A percentile compares a stretch with the other conserved stretches of the same genome.
phyloP scores from a whole-genome alignment of 805 yeast genomes.

The Lachancea cidri region DNA sequence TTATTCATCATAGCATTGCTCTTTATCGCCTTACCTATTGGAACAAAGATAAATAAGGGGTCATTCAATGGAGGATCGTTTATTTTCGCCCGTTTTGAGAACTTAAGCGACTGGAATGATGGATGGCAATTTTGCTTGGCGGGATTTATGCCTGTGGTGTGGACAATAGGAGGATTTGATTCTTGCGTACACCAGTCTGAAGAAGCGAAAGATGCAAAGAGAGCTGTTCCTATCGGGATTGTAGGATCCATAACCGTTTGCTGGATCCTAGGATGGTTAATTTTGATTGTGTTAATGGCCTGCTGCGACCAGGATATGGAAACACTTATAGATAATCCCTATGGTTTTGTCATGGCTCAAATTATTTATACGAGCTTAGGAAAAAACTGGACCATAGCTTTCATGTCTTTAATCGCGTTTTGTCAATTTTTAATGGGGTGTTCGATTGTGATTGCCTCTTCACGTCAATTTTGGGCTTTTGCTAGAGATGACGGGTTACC shows the following conservation, averaged over 20 bases:
- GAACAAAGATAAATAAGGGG: slow-evolving; percentile 31
- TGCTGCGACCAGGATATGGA: slow-evolving; percentile 43
- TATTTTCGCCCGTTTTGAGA: slow-evolving; percentile 49
- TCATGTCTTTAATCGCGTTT: slow-evolving; percentile 51
- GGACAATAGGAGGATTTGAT: slow-evolving; percentile 74
- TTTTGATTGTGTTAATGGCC: slow-evolving; percentile 49
- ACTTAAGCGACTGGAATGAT: slow-evolving; percentile 47
- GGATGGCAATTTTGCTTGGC: slow-evolving; percentile 51
- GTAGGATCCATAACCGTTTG: slow-evolving; percentile 50
- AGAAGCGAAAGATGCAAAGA: slow-evolving; percentile 58
- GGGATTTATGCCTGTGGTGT: slow-evolving; percentile 57
- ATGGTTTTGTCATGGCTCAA: slow-evolving; percentile 64
- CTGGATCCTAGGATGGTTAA: slow-evolving; percentile 50
- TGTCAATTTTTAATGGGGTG: slow-evolving; percentile 66
- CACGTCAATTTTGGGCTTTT: slow-evolving; percentile 68
- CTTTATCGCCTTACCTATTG: slow-evolving; percentile 56
- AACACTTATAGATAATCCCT: slow-evolving; percentile 37
- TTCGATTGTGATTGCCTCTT: slow-evolving; percentile 52
- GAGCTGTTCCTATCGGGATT: slow-evolving; percentile 61
- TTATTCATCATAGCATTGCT: slow-evolving; percentile 45
- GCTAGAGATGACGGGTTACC: slow-evolving; percentile 73
- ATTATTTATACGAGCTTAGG: slow-evolving; percentile 57
- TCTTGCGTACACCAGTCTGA: slow-evolving; percentile 71
- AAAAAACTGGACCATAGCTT: slow-evolving; percentile 55
- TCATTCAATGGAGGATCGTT: slow-evolving; percentile 43